Base-by-base conservation (phyloP, 169 alveolate genomes). In the Plasmodium ovale region DNA sequence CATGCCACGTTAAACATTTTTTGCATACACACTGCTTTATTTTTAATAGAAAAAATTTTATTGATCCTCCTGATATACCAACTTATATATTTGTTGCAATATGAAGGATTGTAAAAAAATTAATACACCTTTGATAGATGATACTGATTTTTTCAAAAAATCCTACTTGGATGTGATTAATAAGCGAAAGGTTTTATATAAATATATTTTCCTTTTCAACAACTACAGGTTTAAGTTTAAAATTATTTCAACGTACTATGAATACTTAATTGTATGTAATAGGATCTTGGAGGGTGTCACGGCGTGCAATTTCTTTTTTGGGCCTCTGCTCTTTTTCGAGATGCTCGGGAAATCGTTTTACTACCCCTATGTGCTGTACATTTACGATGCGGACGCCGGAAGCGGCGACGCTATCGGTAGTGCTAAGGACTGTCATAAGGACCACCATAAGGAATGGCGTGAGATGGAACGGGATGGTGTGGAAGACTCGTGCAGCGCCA, bases 301-400 rank as follows among this genome's bases (percentile, higher is more conserved):
- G 44, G 47, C 79, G n/a, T 77, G 88, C 56, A 77, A 77, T 49
- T 42, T 77, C 44, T 77, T 77, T 77, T 77, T 60, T 47, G 88
- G 74, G 21, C 14, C 39, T 31, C 7, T 12, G n/a, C 21, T 77
- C 21, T 77, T 77, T 53, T 77, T 62, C 62, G 88, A 77, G n/a
- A 77, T 77, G 88, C 12, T 77, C n/a, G 88, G 88, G 10, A 77
- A 77, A 77, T 77, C 88, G 25, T 47, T 62, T 47, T 77, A 77
- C 47, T 77, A 60, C 62, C 88, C 88, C n/a, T 77, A 77, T 21
- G 67, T 77, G 25, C 56, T 77, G 33, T 77, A 77, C 37, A 62
- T 77, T 37, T 77, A 77, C 37, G 88, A 77, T 44, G 7, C 4
- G 27, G 88, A 62, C 25, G n/a, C 5, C 10, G 10, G 10, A 10